These are phyloP conservation scores for Adenanthera pavonina DNA, from an alignment of 306 rosid species.

Conservation along the genomic window DNA sequence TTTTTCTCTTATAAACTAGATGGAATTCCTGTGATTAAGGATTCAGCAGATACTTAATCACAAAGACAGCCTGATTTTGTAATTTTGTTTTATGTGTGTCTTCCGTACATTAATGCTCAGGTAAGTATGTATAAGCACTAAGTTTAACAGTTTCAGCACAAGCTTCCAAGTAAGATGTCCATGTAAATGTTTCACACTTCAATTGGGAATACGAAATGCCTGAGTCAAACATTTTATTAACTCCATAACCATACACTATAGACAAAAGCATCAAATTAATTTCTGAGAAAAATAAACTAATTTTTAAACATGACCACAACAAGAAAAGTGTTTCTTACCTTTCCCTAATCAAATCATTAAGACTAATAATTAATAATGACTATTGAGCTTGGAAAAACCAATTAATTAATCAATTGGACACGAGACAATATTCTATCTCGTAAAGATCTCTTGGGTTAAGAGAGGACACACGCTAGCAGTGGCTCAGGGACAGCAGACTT, in stretches of 20 bases:
- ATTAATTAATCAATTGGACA: neutral
- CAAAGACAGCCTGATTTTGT: slow-evolving; percentile 1
- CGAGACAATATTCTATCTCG: neutral
- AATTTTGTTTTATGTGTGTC: slow-evolving; percentile 14
- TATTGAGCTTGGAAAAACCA: neutral
- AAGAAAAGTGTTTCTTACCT: neutral
- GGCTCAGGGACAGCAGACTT: slow-evolving; percentile 7
- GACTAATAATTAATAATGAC: neutral
- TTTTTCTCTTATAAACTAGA: neutral
- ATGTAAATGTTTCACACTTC: neutral
- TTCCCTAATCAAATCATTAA: neutral
- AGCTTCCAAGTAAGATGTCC: neutral
- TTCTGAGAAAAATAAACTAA: neutral
- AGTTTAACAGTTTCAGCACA: slow-evolving; percentile 2
- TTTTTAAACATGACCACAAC: too few species aligned
- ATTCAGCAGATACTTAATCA: neutral
- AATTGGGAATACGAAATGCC: neutral
- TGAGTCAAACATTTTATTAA: neutral
- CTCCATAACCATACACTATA: neutral
- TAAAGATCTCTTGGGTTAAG: slow-evolving; percentile 7
- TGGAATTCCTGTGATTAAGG: neutral
- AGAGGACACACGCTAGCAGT: slow-evolving; percentile 1
- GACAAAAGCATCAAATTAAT: slow-evolving; percentile 5
- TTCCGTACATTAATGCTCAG: neutral
- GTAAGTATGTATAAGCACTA: slow-evolving; percentile 4